Percentiles rank a stretch among this genome's conserved stretches.
phyloP scores from a whole-genome alignment of 495 filamentous ascomycete genomes.

The Aspergillus diversus region DNA sequence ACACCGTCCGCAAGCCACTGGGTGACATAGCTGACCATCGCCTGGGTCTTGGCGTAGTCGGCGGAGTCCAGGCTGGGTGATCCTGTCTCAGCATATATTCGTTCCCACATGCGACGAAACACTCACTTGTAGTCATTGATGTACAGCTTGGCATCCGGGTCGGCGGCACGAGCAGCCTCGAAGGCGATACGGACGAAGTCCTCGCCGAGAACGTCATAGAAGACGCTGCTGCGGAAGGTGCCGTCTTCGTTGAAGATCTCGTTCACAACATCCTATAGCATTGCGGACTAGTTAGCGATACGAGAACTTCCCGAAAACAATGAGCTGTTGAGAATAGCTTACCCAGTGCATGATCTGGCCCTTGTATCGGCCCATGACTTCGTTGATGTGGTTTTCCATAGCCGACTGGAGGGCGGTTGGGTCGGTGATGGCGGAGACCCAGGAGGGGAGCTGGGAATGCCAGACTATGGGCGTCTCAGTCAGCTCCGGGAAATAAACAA shows the following conservation, averaged over 20 bases:
- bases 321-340: neutral
- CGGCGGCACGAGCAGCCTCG: constrained; percentile 54
- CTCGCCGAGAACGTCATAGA: constrained; percentile 59
- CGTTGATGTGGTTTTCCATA: constrained; percentile 37
- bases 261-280: constrained; percentile 66
- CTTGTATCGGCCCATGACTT: constrained; percentile 35
- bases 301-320: neutral
- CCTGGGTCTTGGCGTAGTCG: constrained; percentile 58
- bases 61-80: constrained; percentile 39
- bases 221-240: constrained; percentile 57
- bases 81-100: neutral
- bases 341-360: constrained; percentile 56
- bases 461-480: constrained; percentile 39
- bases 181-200: constrained; percentile 64
- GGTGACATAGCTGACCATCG: constrained; percentile 66
- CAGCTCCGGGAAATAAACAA: neutral
- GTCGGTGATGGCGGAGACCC: constrained; percentile 51
- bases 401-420: constrained; percentile 45
- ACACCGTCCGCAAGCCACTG: constrained; percentile 67
- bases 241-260: constrained; percentile 72
- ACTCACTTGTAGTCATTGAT: constrained; percentile 60
- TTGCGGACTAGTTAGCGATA: constrained; percentile 3
- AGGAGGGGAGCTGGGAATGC: constrained; percentile 57
- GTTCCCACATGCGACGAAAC: neutral
- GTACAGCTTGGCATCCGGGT: constrained; percentile 65